phyloP scores from a whole-genome alignment of 768 basidiomycete genomes.

The Exidia glandulosa region DNA sequence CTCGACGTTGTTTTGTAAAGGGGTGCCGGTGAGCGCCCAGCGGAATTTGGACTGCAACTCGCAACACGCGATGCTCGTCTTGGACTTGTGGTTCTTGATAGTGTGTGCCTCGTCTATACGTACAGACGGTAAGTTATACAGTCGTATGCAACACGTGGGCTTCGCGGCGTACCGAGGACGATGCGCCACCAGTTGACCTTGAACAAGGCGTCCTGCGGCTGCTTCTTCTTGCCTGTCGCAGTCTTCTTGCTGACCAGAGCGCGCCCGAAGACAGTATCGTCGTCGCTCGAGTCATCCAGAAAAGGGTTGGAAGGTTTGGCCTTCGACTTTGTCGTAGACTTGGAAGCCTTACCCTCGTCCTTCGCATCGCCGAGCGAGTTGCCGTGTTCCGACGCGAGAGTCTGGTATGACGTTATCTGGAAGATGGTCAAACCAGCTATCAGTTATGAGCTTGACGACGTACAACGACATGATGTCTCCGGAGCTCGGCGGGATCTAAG shows the following conservation, averaged over 20 bases:
- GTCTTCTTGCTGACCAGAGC: slow-evolving; percentile 33
- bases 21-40: slow-evolving; percentile 85
- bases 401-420: slow-evolving; percentile 75
- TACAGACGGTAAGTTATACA: neutral
- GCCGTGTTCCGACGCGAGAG: slow-evolving; percentile 68
- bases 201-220: slow-evolving; percentile 57
- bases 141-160: neutral
- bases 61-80: slow-evolving; percentile 67
- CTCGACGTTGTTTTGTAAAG: slow-evolving; percentile 69
- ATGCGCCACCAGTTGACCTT: slow-evolving; percentile 73
- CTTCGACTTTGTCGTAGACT: slow-evolving; percentile 29
- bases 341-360: slow-evolving; percentile 43
- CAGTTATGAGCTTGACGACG: neutral
- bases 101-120: slow-evolving; percentile 80
- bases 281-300: slow-evolving; percentile 12
- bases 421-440: neutral
- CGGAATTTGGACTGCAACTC: slow-evolving; percentile 66
- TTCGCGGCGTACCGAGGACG: slow-evolving; percentile 55
- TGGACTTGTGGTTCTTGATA: slow-evolving; percentile 80
- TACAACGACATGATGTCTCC: slow-evolving; percentile 51
- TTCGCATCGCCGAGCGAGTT: slow-evolving; percentile 38
- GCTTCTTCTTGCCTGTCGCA: slow-evolving; percentile 26
- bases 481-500: slow-evolving; percentile 44
- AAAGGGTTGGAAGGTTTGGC: slow-evolving; percentile 19
- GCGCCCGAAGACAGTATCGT: slow-evolving; percentile 24